Conservation (phyloP, 768 basidiomycete genomes). For the Kwoniella sp. region DNA sequence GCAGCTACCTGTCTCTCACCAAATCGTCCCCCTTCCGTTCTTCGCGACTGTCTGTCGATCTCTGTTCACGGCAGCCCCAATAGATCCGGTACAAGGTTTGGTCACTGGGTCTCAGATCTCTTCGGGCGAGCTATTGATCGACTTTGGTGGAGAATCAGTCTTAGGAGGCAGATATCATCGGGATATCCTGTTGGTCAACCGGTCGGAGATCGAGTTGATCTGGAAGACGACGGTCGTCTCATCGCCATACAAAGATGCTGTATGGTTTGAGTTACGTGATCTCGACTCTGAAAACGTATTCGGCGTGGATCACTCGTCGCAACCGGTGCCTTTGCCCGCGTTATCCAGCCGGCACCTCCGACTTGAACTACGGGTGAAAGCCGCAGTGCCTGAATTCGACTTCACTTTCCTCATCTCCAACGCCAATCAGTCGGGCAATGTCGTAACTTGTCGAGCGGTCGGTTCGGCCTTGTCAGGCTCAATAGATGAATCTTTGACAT, state of each 20-base stretch:
- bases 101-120: constrained; percentile 35
- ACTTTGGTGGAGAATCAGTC: constrained; percentile 46
- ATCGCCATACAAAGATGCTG: constrained; percentile 38
- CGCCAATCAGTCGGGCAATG: constrained; percentile 43
- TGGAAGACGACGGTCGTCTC: constrained; percentile 48
- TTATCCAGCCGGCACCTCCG: constrained; percentile 47
- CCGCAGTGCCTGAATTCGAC: constrained; percentile 38
- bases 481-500: constrained; percentile 37
- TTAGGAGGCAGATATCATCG: constrained; percentile 43
- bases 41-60: constrained; percentile 52
- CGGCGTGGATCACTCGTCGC: constrained; percentile 38
- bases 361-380: constrained; percentile 39
- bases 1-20: constrained; percentile 14
- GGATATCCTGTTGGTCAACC: constrained; percentile 48
- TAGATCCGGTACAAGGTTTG: constrained; percentile 37
- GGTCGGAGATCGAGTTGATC: constrained; percentile 51
- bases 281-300: constrained; percentile 50
- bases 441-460: constrained; percentile 44
- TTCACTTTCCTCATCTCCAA: constrained; percentile 51
- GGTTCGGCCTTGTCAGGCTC: constrained; percentile 32
- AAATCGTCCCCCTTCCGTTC: constrained; percentile 43
- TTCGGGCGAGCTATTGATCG: constrained; percentile 38
- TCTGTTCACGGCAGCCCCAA: constrained; percentile 43
- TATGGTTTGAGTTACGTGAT: constrained; percentile 50
- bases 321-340: constrained; percentile 44